phyloP scores from a whole-genome alignment of 2,329 filamentous ascomycete genomes.

The Passalora sequoiae region DNA sequence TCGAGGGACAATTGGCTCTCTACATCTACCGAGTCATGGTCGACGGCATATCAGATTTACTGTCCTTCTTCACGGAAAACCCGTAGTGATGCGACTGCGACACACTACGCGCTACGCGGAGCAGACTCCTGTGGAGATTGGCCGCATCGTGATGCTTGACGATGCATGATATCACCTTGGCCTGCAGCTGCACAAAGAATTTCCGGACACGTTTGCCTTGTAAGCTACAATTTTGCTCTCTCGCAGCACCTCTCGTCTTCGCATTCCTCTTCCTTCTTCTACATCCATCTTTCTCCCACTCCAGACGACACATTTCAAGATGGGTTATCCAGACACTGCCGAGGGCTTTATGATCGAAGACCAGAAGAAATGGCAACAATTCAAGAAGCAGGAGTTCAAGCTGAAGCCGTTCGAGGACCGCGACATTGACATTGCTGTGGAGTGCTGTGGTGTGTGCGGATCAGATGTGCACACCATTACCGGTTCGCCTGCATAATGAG shows the following conservation, averaged over 20 bases:
- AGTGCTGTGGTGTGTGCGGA: conserved; percentile 62
- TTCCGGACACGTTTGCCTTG: conserved; percentile 2
- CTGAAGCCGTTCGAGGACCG: conserved; percentile 82
- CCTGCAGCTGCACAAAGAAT: conserved; percentile 2
- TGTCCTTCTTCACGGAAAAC: too few species aligned
- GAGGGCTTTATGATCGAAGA: conserved; percentile 47
- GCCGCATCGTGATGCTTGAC: conserved; percentile 7
- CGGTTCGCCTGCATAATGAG: conserved; percentile 5
- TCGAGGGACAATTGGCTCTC: too few species aligned
- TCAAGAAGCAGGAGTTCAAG: conserved; percentile 58
- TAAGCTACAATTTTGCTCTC: conserved; percentile 1
- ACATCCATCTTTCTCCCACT: background rate
- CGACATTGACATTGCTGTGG: conserved; percentile 83
- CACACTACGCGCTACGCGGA: background rate
- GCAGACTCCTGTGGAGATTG: too few species aligned
- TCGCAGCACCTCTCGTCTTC: background rate
- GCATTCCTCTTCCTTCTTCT: too few species aligned
- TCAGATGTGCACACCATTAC: conserved; percentile 28
- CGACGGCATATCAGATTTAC: too few species aligned
- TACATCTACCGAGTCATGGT: too few species aligned
- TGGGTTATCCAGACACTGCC: conserved; percentile 50
- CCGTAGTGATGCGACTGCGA: too few species aligned
- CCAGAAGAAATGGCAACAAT: conserved; percentile 58
- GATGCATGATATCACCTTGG: conserved; percentile 10
- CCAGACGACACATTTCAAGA: conserved; percentile 28